Conservation (phyloP, 305 asterid species). For the Ajuga reptans region DNA sequence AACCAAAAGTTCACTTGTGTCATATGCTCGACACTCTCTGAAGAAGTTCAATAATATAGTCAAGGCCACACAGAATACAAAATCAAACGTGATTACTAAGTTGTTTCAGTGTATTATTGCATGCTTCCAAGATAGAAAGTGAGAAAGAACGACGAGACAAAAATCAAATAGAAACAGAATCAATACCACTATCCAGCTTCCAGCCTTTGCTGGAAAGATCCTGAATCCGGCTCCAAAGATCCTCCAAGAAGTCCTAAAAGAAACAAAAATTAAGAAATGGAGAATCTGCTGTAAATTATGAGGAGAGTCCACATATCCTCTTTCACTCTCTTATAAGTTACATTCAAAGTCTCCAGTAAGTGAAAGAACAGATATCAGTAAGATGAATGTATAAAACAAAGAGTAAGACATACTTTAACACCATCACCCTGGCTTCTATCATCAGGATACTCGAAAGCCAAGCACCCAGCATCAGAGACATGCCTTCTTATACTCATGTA, state of each 20-base stretch:
- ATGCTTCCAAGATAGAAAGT: conserved; percentile 15
- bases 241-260: conserved; percentile 87
- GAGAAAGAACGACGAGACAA: conserved; percentile 7
- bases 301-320: background rate
- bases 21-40: background rate
- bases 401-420: conserved; percentile 52
- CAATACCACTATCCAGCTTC: conserved; percentile 93
- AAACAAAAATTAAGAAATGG: conserved; percentile 13
- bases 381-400: conserved; percentile 2
- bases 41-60: conserved; percentile 16
- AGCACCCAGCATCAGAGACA: conserved; percentile 72
- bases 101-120: background rate
- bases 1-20: conserved; percentile 4
- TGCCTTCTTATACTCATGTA: conserved; percentile 90
- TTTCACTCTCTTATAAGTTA: conserved; percentile 4
- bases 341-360: conserved; percentile 15
- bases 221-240: conserved; percentile 79
- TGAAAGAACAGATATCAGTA: conserved; percentile 5
- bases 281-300: conserved; percentile 1
- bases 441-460: conserved; percentile 54
- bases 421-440: conserved; percentile 41
- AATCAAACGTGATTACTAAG: background rate
- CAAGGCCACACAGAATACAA: background rate
- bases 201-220: conserved; percentile 88
- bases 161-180: conserved; percentile 14